Evolutionary conservation across 805 yeast species (phyloP), one percentile per base, ranked within the genome.

Genomic region (Sungouiozyma ichnusensis): DNA sequence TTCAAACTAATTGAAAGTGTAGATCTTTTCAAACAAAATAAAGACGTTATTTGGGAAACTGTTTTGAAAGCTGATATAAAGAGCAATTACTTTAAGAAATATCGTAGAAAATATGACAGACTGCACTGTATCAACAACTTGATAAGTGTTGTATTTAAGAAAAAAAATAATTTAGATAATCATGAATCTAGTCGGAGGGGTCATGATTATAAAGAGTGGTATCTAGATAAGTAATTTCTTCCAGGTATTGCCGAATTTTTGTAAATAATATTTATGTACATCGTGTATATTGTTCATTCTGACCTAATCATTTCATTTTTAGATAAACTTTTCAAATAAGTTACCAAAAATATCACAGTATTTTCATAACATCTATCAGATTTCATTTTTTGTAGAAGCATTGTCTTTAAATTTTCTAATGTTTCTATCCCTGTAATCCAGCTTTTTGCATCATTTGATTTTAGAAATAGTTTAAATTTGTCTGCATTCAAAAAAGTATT

Each of bases 71-170:
- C 63, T 5, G 62, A 60, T 13, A n/a, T n/a, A 64, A 60, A 1
- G 74, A 74, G 4, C 48, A 58, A 20, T 68, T 69, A 42, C 71
- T 68, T 60, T 47, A 81, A 2, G 36, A 35, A 1, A 58, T n/a
- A n/a, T n/a, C n/a, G 58, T 11, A 72, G 69, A 41, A 50, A 48
- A 0, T 63, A 80, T 37, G 71, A 67, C 43, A 79, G 74, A 51
- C 53, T 78, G 38, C 79, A 85, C 17, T 57, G 71, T 40, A 82
- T 79, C 47, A 66, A 66, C 16, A 69, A 68, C 16, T 57, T 73
- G 40, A 68, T 74, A 32, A 71, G 77, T 52, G 62, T 74, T 44
- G 66, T 69, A 32, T 40, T 52, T 24, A 35, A 40, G 31, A 46
- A 49, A 36, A 32, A 31, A 32, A 46, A n/a, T n/a, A n/a, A n/a